Conservation (phyloP, 352 stramenopile species). For the Pythium apleroticum region DNA sequence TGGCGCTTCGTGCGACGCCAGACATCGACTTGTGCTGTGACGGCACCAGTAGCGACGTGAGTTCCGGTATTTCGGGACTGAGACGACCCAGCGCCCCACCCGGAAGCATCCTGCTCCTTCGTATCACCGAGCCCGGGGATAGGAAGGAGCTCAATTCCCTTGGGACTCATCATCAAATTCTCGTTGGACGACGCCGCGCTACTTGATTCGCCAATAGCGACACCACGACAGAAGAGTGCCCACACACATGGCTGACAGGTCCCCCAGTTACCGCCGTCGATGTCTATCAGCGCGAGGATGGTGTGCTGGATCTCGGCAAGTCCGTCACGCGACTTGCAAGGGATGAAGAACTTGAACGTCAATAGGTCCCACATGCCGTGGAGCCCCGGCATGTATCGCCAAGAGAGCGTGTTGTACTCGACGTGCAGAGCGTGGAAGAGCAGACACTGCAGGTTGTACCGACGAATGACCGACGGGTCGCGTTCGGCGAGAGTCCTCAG, state of each 20-base stretch:
- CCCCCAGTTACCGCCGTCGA: conserved; percentile 53
- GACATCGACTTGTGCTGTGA: conserved; percentile 55
- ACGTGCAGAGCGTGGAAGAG: conserved; percentile 80
- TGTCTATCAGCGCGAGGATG: conserved; percentile 62
- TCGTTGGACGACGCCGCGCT: conserved; percentile 28
- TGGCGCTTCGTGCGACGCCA: conserved; percentile 74
- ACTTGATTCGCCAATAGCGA: conserved; percentile 75
- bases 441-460: conserved; percentile 60
- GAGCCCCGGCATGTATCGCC: conserved; percentile 58
- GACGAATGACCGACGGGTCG: conserved; percentile 62
- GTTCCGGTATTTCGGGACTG: conserved; percentile 24
- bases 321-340: conserved; percentile 35
- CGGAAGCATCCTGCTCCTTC: conserved; percentile 16
- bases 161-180: conserved; percentile 74
- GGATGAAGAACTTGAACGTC: conserved; percentile 37
- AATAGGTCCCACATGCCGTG: conserved; percentile 74
- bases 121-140: conserved; percentile 7
- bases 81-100: not conserved
- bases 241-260: conserved; percentile 59
- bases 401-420: conserved; percentile 59
- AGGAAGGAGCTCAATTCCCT: conserved; percentile 28
- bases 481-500: conserved; percentile 78
- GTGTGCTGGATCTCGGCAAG: conserved; percentile 53
- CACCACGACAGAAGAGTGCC: conserved; percentile 76
- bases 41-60: conserved; percentile 23